These are phyloP conservation scores for Artemisia argyi DNA, from an alignment of 129 eudicot species.

Conservation along the genomic window DNA sequence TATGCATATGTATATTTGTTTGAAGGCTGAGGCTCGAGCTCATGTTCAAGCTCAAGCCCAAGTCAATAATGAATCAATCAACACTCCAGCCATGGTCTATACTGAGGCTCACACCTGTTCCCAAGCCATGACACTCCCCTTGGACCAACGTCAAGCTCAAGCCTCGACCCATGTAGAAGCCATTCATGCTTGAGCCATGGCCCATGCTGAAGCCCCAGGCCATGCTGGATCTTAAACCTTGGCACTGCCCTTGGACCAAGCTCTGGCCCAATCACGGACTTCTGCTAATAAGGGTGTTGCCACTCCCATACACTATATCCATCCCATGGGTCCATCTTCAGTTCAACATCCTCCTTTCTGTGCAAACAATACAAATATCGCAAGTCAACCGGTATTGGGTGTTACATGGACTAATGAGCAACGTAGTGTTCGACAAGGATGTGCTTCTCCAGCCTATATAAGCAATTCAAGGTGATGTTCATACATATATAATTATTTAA, in stretches of 20 bases:
- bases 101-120: too few species aligned
- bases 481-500: neutral
- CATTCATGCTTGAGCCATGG: neutral
- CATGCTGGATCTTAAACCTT: neutral
- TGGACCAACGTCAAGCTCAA: neutral
- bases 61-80: too few species aligned
- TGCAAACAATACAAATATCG: neutral
- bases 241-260: neutral
- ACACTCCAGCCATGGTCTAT: too few species aligned
- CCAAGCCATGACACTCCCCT: too few species aligned
- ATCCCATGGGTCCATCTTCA: neutral
- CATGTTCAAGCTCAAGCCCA: too few species aligned
- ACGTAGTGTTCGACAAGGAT: neutral
- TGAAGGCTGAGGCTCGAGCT: too few species aligned
- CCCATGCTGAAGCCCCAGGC: neutral
- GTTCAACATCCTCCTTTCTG: neutral
- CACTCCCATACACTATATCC: neutral
- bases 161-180: neutral
- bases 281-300: neutral
- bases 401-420: constrained; percentile 10
- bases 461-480: neutral
- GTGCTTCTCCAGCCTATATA: neutral
- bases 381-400: neutral
- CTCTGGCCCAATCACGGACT: neutral
- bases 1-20: too few species aligned